phyloP scores from a whole-genome alignment of 306 rosid species.

The Lathyrus aphaca region DNA sequence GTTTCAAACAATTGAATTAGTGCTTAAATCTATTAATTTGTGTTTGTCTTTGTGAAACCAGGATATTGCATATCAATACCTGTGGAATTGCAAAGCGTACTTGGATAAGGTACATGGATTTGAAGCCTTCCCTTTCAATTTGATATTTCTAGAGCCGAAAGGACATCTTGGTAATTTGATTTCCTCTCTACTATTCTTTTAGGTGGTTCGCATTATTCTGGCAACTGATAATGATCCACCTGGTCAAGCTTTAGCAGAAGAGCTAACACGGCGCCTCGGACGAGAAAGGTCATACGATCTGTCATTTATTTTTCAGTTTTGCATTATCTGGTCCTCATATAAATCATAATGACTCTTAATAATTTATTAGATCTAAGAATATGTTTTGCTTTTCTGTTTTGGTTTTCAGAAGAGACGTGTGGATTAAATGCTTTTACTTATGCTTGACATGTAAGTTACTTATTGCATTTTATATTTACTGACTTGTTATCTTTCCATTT shows the following conservation, averaged over 20 bases:
- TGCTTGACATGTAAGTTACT: slow-evolving; percentile 11
- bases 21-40: slow-evolving; percentile 26
- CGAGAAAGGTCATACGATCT: slow-evolving; percentile 45
- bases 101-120: slow-evolving; percentile 66
- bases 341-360: not conserved
- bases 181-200: slow-evolving; percentile 28
- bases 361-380: not conserved
- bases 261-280: slow-evolving; percentile 56
- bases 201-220: slow-evolving; percentile 51
- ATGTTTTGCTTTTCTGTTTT: slow-evolving; percentile 7
- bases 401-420: slow-evolving; percentile 14
- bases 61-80: slow-evolving; percentile 75
- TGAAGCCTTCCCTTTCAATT: slow-evolving; percentile 21
- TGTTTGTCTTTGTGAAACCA: slow-evolving; percentile 50
- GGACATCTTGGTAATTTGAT: not conserved
- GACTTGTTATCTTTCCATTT: not conserved
- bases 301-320: slow-evolving; percentile 30
- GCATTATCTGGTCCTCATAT: not conserved
- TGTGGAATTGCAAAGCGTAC: slow-evolving; percentile 76
- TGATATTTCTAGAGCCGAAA: slow-evolving; percentile 27
- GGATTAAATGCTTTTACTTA: slow-evolving; percentile 21
- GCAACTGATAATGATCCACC: slow-evolving; percentile 60
- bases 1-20: slow-evolving; percentile 27
- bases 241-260: slow-evolving; percentile 59
- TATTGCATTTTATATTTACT: not conserved